Evolutionary conservation across 805 yeast genomes (phyloP).

Genomic region (Yarrowia osloensis): DNA sequence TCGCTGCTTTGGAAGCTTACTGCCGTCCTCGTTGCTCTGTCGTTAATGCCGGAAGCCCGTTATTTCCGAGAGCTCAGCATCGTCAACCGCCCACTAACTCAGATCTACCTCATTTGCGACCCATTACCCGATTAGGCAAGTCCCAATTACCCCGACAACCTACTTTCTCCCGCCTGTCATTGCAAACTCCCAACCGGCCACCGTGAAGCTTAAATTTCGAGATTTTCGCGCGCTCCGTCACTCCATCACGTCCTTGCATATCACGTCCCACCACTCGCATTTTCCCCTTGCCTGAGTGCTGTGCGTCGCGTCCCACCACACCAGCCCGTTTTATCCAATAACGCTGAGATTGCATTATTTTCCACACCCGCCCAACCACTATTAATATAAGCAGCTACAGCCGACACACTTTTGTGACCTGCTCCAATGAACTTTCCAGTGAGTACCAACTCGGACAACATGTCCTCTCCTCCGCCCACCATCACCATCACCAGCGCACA

Average conservation of each 20-base stretch:
- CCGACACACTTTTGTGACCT: background rate
- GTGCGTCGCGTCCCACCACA: slow-evolving; percentile 31
- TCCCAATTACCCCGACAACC: slow-evolving; percentile 20
- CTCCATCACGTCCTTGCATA: slow-evolving; percentile 23
- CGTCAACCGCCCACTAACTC: slow-evolving; percentile 1
- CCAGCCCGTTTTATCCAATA: slow-evolving; percentile 27
- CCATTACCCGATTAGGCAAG: slow-evolving; percentile 4
- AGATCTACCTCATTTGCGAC: slow-evolving; percentile 28
- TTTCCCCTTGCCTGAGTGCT: slow-evolving; percentile 29
- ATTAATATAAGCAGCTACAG: slow-evolving; percentile 21
- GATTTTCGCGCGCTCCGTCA: slow-evolving; percentile 20
- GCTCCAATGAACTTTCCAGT: slow-evolving; percentile 14
- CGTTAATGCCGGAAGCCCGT: background rate
- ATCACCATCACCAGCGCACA: background rate
- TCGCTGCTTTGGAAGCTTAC: too few species aligned
- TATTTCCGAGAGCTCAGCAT: slow-evolving; percentile 7
- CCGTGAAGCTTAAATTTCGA: slow-evolving; percentile 3
- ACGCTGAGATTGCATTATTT: slow-evolving; percentile 26
- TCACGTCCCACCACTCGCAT: slow-evolving; percentile 23
- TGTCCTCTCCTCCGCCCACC: background rate
- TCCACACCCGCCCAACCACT: background rate
- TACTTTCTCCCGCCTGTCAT: background rate
- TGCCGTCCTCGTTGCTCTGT: background rate
- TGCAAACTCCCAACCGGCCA: slow-evolving; percentile 25
- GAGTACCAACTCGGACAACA: background rate